A percentile compares a stretch with the other conserved stretches of the same genome.
Evolutionary conservation across 2,329 filamentous ascomycete genomes (phyloP).

Genomic region (Scedosporium apiospermum): DNA sequence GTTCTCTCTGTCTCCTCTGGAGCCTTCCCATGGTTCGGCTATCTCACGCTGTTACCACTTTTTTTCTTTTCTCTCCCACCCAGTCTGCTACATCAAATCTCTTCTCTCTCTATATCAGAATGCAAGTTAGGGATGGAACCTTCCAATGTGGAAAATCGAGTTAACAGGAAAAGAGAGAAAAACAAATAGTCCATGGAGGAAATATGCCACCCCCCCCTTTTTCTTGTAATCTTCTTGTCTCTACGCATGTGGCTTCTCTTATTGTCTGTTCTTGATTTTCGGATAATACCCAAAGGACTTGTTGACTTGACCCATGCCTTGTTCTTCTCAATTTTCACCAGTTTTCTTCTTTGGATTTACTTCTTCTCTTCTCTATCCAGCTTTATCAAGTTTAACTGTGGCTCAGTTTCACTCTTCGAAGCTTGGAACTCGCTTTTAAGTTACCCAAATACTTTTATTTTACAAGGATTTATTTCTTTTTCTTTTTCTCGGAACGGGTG

Average conservation of each 20-base stretch:
- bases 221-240: background rate
- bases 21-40: background rate
- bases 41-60: background rate
- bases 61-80: background rate
- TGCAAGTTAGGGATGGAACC: background rate
- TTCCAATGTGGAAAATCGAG: background rate
- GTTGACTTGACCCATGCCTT: background rate
- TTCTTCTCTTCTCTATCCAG: background rate
- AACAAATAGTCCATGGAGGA: background rate
- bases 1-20: background rate
- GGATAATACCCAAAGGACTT: background rate
- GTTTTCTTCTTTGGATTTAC: background rate
- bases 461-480: background rate
- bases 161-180: background rate
- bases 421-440: background rate
- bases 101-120: background rate
- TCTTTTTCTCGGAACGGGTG: background rate
- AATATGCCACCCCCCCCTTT: background rate
- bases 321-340: background rate
- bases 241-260: background rate
- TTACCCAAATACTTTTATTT: background rate
- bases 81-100: background rate
- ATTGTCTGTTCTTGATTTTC: background rate
- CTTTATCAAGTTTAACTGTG: background rate
- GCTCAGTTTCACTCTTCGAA: background rate